Conservation (phyloP, 192 early-diverging fungal genomes). For the Allomyces macrogynus region DNA sequence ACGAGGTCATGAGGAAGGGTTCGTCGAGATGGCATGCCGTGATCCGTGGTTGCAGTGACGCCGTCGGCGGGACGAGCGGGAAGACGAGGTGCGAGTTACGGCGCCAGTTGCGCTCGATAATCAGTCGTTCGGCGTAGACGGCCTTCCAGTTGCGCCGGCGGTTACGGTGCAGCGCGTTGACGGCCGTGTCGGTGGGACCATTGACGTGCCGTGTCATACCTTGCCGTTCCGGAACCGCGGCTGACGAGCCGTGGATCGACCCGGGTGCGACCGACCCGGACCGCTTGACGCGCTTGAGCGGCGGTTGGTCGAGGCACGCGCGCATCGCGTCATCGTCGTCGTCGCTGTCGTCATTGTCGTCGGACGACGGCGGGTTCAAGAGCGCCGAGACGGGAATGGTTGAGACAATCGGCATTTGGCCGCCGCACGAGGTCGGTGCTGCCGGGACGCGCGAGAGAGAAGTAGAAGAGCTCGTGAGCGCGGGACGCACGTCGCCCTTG, state of each 20-base stretch:
- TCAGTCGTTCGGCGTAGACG: constrained; percentile 77
- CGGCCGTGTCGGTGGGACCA: too few species aligned
- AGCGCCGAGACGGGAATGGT: background rate
- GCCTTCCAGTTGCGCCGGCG: constrained; percentile 73
- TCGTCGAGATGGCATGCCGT: constrained; percentile 61
- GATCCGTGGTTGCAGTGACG: constrained; percentile 42
- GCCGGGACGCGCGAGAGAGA: too few species aligned
- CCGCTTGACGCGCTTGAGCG: too few species aligned
- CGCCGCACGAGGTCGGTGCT: background rate
- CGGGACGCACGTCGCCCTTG: too few species aligned
- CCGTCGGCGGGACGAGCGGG: constrained; percentile 69
- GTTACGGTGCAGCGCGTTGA: too few species aligned
- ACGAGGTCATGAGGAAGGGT: constrained; percentile 75
- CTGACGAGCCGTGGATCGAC: too few species aligned
- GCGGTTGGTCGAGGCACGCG: too few species aligned
- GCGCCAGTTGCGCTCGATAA: constrained; percentile 89
- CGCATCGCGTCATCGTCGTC: too few species aligned
- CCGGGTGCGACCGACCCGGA: too few species aligned
- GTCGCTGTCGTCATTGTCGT: background rate
- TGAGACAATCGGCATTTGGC: background rate
- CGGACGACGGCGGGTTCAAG: background rate
- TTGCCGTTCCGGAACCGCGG: too few species aligned
- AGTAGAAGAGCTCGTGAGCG: too few species aligned
- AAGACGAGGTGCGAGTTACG: constrained; percentile 49
- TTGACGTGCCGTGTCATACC: too few species aligned